Evolutionary conservation across 352 stramenopile genomes (phyloP), one percentile per base, ranked within the genome.

Genomic region (Phytophthora brassicae): DNA sequence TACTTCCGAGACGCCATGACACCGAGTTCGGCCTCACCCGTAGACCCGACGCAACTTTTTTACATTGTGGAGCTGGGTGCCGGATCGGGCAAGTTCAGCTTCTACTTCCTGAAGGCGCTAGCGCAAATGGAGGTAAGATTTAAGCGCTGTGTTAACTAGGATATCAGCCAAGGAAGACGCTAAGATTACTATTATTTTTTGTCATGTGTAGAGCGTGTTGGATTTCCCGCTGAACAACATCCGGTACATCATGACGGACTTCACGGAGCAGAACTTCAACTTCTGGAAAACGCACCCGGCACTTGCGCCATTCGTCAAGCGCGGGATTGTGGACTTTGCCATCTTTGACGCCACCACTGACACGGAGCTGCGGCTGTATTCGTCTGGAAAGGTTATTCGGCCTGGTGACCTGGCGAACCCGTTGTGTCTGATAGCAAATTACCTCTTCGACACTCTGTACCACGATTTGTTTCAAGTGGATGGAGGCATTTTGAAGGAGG

Each of bases 191-290:
- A 51, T 20, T 22, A 55, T 20, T 26, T 57, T 35, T 29, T 39
- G 42, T 1, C 52, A 3, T 23, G 16, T 75, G 36, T 16, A 84
- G 72, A 83, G 69, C 24, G 68, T 92, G 20, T 59, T 94, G 23
- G 86, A 96, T 55, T 97, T 97, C 54, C 92, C 93, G 20, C 65
- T 97, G 12, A 63, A 74, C 54, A 94, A 97, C 19, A 90, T 98
- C 54, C 83, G 92, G 41, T 98, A 97, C 77, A 86, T 98, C 39
- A 97, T 98, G 90, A 98, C 92, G 13, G 94, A 98, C 72, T 98
- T 98, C 56, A 97, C 90, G 12, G 78, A 96, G 66, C 79, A 82
- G 20, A 97, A 98, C 60, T 88, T 98, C 36, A 96, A 97, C 43
- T 98, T 97, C 43, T 98, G 94, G 92, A 87, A 86, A 61, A 86